Conservation (phyloP, 805 yeast species). For the Kodamaea jinghongensis region DNA sequence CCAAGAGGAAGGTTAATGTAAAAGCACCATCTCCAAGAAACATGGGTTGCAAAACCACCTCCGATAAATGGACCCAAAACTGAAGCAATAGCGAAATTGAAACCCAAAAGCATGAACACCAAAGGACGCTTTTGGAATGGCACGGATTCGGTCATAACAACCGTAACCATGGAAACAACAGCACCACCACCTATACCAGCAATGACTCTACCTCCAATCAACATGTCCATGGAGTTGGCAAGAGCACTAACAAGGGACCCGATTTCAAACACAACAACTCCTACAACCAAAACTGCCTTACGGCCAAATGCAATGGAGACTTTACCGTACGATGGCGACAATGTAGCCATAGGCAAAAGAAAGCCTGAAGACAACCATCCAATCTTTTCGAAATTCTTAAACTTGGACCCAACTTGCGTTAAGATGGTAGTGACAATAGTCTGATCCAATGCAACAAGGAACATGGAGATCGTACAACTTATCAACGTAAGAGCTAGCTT, state of each 20-base stretch:
- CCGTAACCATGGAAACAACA: slow-evolving; percentile 26
- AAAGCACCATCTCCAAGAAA: slow-evolving; percentile 28
- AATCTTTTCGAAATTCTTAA: slow-evolving; percentile 29
- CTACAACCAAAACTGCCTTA: slow-evolving; percentile 26
- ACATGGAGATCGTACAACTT: slow-evolving; percentile 29
- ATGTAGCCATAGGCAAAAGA: slow-evolving; percentile 31
- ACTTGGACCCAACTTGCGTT: slow-evolving; percentile 34
- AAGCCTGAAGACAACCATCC: slow-evolving; percentile 41
- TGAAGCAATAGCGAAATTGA: slow-evolving; percentile 21
- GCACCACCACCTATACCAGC: slow-evolving; percentile 41
- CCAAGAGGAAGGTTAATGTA: slow-evolving; percentile 27
- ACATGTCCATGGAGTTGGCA: slow-evolving; percentile 32
- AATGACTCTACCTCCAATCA: slow-evolving; percentile 41
- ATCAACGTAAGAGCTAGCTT: slow-evolving; percentile 24
- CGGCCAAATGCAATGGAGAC: slow-evolving; percentile 37
- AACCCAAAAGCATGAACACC: slow-evolving; percentile 19
- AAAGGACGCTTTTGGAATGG: slow-evolving; percentile 26
- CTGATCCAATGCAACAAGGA: slow-evolving; percentile 38
- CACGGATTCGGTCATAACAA: slow-evolving; percentile 31
- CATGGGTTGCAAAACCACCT: slow-evolving; percentile 24
- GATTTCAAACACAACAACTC: slow-evolving; percentile 28
- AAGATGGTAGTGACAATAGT: slow-evolving; percentile 37
- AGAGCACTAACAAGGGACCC: slow-evolving; percentile 41
- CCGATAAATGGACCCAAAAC: slow-evolving; percentile 26
- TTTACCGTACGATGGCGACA: slow-evolving; percentile 38